A percentile compares a stretch with the other conserved stretches of the same genome.
These are phyloP conservation scores for Pseudogymnoascus sp. DNA, from an alignment of 2,329 filamentous ascomycete genomes.

Conservation along the genomic window DNA sequence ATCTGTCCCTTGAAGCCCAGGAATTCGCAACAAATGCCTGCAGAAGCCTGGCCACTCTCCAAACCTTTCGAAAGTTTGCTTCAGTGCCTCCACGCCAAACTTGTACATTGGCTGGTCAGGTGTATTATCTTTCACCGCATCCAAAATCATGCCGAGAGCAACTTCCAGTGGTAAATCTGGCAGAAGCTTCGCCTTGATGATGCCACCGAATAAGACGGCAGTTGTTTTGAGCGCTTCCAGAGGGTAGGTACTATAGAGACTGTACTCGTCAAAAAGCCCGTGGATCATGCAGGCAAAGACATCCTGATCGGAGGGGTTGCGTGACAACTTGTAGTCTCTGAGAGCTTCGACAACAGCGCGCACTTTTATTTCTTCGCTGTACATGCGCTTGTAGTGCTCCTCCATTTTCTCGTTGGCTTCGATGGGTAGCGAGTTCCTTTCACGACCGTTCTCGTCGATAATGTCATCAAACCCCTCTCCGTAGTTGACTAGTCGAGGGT, in stretches of 20 bases:
- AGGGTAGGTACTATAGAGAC: conserved; percentile 90
- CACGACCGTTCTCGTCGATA: conserved; percentile 74
- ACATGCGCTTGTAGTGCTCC: conserved; percentile 97
- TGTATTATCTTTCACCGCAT: conserved; percentile 79
- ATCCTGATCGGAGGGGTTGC: conserved; percentile 78
- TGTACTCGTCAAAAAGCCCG: conserved; percentile 93
- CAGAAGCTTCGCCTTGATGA: conserved; percentile 88
- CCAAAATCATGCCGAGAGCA: conserved; percentile 94
- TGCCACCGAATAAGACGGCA: conserved; percentile 90
- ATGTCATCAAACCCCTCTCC: conserved; percentile 87
- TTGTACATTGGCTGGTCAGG: conserved; percentile 93
- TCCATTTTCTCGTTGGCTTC: conserved; percentile 89
- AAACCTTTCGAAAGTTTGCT: conserved; percentile 76
- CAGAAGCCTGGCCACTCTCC: conserved; percentile 96
- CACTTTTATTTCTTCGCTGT: conserved; percentile 80
- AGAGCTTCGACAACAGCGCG: conserved; percentile 78
- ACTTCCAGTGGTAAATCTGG: conserved; percentile 86
- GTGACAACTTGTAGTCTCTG: conserved; percentile 79
- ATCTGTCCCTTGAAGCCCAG: conserved; percentile 74
- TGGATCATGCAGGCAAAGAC: conserved; percentile 98
- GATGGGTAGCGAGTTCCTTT: conserved; percentile 71
- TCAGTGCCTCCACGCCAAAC: conserved; percentile 88
- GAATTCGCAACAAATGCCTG: conserved; percentile 72
- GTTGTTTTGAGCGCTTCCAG: conserved; percentile 94
- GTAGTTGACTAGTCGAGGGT: conserved; percentile 93